Evolutionary conservation across 352 stramenopile genomes (phyloP).

Genomic region (Globisporangium cystogenes): DNA sequence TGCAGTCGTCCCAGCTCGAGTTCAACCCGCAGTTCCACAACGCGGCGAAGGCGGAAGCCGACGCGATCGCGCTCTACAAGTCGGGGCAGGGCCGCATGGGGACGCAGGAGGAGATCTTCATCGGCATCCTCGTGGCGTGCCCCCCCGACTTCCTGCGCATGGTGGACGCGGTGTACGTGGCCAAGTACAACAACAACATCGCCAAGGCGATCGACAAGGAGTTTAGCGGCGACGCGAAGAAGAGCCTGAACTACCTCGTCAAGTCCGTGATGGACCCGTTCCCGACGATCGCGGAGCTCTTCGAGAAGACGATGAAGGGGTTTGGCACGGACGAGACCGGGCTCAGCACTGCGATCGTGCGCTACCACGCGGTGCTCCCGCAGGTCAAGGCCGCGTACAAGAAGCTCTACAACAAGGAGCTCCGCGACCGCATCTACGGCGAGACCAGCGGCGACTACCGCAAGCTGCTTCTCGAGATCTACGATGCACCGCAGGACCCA

Average conservation of each 20-base stretch:
- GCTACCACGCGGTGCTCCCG: slow-evolving; percentile 49
- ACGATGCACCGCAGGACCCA: slow-evolving; percentile 57
- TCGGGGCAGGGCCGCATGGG: slow-evolving; percentile 63
- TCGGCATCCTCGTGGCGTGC: slow-evolving; percentile 46
- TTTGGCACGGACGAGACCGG: slow-evolving; percentile 59
- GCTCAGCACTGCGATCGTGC: slow-evolving; percentile 49
- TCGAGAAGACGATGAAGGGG: slow-evolving; percentile 71
- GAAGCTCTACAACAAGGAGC: slow-evolving; percentile 45
- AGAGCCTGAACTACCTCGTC: slow-evolving; percentile 55
- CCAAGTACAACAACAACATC: slow-evolving; percentile 81
- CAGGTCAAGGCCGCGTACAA: slow-evolving; percentile 57
- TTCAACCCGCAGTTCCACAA: slow-evolving; percentile 70
- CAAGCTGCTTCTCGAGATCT: slow-evolving; percentile 55
- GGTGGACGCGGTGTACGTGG: slow-evolving; percentile 64
- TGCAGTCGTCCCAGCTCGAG: slow-evolving; percentile 39
- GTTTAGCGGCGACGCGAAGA: slow-evolving; percentile 76
- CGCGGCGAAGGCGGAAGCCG: slow-evolving; percentile 51
- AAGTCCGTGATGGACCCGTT: slow-evolving; percentile 53
- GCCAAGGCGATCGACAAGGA: slow-evolving; percentile 74
- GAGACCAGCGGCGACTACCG: slow-evolving; percentile 63
- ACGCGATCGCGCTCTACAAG: slow-evolving; percentile 69
- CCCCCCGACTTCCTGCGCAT: slow-evolving; percentile 58
- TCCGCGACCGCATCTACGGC: slow-evolving; percentile 50
- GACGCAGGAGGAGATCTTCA: slow-evolving; percentile 73
- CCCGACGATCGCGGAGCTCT: slow-evolving; percentile 57